Evolutionary conservation across 1,139 yeast genomes (phyloP), one percentile per base, ranked within the genome.

Genomic region (Pichia cactophila): DNA sequence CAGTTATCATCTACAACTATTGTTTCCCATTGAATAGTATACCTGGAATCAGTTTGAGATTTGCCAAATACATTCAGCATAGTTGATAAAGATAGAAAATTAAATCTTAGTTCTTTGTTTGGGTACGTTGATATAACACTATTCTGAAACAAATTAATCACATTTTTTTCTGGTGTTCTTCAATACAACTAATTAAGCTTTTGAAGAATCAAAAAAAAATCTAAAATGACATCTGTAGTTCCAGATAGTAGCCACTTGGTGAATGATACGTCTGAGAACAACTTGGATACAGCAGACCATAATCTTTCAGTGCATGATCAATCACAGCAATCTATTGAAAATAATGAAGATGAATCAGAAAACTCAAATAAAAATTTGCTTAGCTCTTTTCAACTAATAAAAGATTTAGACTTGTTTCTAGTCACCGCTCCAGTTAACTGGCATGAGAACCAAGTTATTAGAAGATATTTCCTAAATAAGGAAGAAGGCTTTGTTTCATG

Each of bases 371-470:
- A 46, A 20, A 47, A 48, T 2, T 42, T 46, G 14, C 16, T 54
- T 41, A 83, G 80, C 56, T 77, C 84, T 33, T 67, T 85, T 50
- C 71, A 83, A 55, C 71, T 82, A 45, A 81, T 84, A 29, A 90
- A 84, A 56, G 94, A 85, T 61, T 68, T 88, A 58, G 87, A 87
- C 68, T 83, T 84, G 66, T 90, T 90, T 61, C 68, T 90, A 46
- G 88, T 89, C 5, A 86, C 96, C 0, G 97, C 97, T 0, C 97
- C 98, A 0, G 94, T 94, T 2, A 86, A 84, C 62, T 90, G 97
- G 95, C 90, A 83, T 63, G 87, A 83, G 53, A 84, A 84, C 60
- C 97, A 90, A 65, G 86, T 87, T 44, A 86, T 90, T 49, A 74
- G 96, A 61, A 74, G 96, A 50, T 90, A 87, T 65, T 86, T 84